Base-by-base conservation (phyloP, 768 basidiomycete genomes). In the Leucosporidium creatinivorum region DNA sequence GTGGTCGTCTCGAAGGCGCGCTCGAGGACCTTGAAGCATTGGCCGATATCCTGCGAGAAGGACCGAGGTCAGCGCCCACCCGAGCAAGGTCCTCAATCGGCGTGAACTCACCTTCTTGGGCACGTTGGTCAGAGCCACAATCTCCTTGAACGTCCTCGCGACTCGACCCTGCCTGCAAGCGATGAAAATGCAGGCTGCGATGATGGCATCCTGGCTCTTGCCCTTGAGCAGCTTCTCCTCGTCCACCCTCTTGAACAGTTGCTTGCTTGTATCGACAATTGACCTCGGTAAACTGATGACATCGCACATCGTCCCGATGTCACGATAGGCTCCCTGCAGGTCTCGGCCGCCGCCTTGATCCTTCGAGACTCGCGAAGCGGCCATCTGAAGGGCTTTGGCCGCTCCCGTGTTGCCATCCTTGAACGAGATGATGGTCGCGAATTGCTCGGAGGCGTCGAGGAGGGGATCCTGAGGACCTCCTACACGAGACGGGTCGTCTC, bases 401-500 rank as follows among this genome's bases (percentile, higher is more conserved):
- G 94, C 84, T 61, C 96, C 96, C 4, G 91, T 88, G 60, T 93
- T 90, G 69, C 93, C 93, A 76, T 98, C 96, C 60, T 89, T 86
- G 79, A 94, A 96, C 73, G 90, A 90, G 78, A 98, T 97, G 65
- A 91, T 85, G 44, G 96, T 98, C 75, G 93, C 89, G 57, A 98
- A 84, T 78, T 94, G 89, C 76, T 96, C 93, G 75, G 91, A 87
- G 49, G 92, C 93, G 78, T 97, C 92, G 81, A 98, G 83, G 52
- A 93, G 81, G 36, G 93, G 91, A 79, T 97, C 92, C 25, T 88
- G 85, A 54, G 93, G 92, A 63, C 91, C 93, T 81, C 96, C 96
- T 74, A 99, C 96, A 88, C 96, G 96, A 73, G 96, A 98, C 70
- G 96, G 96, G 78, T 99, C 96, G 78, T 97, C 94, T 69, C 94